phyloP scores from a whole-genome alignment of 768 basidiomycete species.

The Daedalea quercina region DNA sequence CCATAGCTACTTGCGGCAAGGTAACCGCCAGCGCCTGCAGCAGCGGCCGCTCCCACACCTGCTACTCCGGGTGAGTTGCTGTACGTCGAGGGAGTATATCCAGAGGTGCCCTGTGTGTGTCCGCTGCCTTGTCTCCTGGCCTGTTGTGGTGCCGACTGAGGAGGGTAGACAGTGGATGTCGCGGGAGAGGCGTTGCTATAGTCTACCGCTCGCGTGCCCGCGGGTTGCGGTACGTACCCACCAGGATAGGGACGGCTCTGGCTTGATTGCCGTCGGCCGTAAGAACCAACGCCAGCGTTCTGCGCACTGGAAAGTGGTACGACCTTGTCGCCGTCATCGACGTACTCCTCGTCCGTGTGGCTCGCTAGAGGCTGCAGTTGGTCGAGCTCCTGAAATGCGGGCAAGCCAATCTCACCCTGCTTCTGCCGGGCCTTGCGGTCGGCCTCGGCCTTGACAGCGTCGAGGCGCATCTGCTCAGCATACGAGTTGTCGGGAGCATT shows the following conservation, averaged over 20 bases:
- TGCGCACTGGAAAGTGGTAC: constrained; percentile 11
- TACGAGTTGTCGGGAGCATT: constrained; percentile 25
- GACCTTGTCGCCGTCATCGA: constrained; percentile 36
- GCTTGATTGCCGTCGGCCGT: constrained; percentile 17
- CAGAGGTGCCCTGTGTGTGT: constrained; percentile 24
- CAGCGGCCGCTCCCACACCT: constrained; percentile 12
- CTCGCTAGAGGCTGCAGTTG: constrained; percentile 56
- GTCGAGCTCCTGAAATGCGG: constrained; percentile 66
- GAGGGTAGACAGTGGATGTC: constrained; percentile 37
- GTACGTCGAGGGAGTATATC: constrained; percentile 15
- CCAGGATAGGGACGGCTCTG: constrained; percentile 29
- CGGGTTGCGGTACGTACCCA: constrained; percentile 60
- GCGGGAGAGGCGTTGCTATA: constrained; percentile 46
- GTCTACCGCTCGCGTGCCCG: constrained; percentile 66
- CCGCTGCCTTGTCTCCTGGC: constrained; percentile 31
- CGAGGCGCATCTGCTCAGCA: constrained; percentile 66
- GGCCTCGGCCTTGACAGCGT: constrained; percentile 81
- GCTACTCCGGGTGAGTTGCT: constrained; percentile 5
- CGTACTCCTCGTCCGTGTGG: constrained; percentile 50
- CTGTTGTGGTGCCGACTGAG: constrained; percentile 26
- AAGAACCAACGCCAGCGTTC: constrained; percentile 20
- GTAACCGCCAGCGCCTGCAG: constrained; percentile 27
- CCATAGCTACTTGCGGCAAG: constrained; percentile 27
- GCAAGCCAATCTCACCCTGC: constrained; percentile 58
- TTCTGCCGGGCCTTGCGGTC: constrained; percentile 71